phyloP scores from a whole-genome alignment of 148 eudicot species.

The Amaranthus hypochondriacus region DNA sequence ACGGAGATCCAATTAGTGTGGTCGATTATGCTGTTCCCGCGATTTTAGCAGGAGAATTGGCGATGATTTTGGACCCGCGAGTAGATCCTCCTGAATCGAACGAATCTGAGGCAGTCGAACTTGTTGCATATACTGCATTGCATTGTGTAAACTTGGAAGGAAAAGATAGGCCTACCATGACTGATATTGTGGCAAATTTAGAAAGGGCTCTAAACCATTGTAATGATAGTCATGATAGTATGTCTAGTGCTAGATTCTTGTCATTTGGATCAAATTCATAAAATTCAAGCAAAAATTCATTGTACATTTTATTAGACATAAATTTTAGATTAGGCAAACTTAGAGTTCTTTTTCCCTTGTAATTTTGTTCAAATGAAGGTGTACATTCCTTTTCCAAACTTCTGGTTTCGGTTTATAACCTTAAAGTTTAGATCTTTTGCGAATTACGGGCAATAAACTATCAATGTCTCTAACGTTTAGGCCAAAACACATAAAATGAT shows the following conservation, averaged over 20 bases:
- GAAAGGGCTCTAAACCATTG: slow-evolving; percentile 68
- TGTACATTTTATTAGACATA: slow-evolving; percentile 21
- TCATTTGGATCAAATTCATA: slow-evolving; percentile 66
- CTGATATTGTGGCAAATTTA: slow-evolving; percentile 81
- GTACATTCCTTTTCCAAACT: background rate
- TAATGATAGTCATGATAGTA: slow-evolving; percentile 74
- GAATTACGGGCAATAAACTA: too few relatives aligned
- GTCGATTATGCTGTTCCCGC: slow-evolving; percentile 77
- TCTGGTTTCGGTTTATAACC: too few relatives aligned
- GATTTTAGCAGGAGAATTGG: slow-evolving; percentile 61
- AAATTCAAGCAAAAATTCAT: background rate
- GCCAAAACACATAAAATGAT: too few relatives aligned
- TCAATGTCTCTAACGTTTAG: too few relatives aligned
- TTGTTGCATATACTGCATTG: slow-evolving; percentile 79
- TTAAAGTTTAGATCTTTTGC: too few relatives aligned
- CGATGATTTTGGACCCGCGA: slow-evolving; percentile 55
- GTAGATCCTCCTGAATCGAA: slow-evolving; percentile 58
- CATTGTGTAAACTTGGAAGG: slow-evolving; percentile 92
- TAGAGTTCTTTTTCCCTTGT: background rate
- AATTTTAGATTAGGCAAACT: slow-evolving; percentile 14
- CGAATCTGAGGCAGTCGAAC: slow-evolving; percentile 84
- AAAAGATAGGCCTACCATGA: slow-evolving; percentile 80
- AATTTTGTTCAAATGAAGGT: background rate
- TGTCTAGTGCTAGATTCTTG: slow-evolving; percentile 57
- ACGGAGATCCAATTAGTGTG: slow-evolving; percentile 51